Evolutionary conservation across 768 basidiomycete species (phyloP).

Genomic region (Suillus discolor): DNA sequence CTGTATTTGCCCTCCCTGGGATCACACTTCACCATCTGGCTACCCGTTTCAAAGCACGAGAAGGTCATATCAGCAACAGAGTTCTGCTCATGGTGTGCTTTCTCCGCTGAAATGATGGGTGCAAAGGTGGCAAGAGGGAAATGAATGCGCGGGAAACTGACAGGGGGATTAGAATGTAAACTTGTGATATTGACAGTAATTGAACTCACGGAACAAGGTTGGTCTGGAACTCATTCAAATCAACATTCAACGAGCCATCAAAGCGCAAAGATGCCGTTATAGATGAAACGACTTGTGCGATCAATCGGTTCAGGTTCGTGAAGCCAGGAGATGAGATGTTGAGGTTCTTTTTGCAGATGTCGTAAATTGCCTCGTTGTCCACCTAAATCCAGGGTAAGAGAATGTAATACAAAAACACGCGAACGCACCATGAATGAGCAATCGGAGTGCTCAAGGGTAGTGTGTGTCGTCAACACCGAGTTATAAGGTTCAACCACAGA

Average conservation of each 20-base stretch:
- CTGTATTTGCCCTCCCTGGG: constrained; percentile 81
- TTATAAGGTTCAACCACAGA: constrained; percentile 99
- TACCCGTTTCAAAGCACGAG: constrained; percentile 78
- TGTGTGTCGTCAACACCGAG: constrained; percentile 95
- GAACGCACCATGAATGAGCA: constrained; percentile 93
- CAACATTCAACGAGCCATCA: constrained; percentile 66
- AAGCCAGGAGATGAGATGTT: constrained; percentile 86
- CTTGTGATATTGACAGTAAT: not conserved
- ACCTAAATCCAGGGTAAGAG: constrained; percentile 41
- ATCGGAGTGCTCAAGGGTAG: constrained; percentile 97
- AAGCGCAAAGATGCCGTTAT: constrained; percentile 88
- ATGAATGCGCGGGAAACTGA: constrained; percentile 95
- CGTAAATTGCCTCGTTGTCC: constrained; percentile 83
- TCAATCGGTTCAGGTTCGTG: constrained; percentile 93
- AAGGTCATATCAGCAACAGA: constrained; percentile 98
- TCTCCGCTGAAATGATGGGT: constrained; percentile 91
- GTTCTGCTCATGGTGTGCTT: constrained; percentile 96
- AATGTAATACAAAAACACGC: constrained; percentile 10
- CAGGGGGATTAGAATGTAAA: constrained; percentile 6
- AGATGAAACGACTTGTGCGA: constrained; percentile 98
- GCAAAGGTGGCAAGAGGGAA: constrained; percentile 98
- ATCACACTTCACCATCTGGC: constrained; percentile 83
- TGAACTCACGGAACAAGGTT: constrained; percentile 90
- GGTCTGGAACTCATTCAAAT: constrained; percentile 98
- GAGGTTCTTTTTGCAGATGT: constrained; percentile 88